These are phyloP conservation scores for Gnaphalium uliginosum DNA, from an alignment of 129 eudicot species.

Conservation along the genomic window DNA sequence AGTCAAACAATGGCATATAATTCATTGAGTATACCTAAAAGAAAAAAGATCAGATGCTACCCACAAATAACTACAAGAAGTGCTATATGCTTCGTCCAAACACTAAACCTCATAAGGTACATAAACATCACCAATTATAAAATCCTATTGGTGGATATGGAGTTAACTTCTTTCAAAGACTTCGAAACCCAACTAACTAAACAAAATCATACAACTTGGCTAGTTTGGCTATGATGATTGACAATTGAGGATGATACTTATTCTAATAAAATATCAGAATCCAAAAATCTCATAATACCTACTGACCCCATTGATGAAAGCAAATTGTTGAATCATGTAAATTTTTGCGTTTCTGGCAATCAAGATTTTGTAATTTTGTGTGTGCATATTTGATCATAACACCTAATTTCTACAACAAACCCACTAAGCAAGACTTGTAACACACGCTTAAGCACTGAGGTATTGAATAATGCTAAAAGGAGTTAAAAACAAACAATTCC, in stretches of 20 bases:
- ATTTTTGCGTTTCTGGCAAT: background rate
- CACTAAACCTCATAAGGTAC: background rate
- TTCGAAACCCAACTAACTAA: background rate
- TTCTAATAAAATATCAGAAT: background rate
- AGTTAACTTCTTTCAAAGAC: background rate
- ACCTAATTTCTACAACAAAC: background rate
- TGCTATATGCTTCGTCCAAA: background rate
- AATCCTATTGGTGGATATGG: background rate
- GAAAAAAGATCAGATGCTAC: background rate
- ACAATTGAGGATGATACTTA: background rate
- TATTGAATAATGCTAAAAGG: background rate
- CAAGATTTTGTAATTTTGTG: background rate
- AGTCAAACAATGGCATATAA: background rate
- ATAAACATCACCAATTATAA: background rate
- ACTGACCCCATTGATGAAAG: background rate
- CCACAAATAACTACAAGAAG: background rate
- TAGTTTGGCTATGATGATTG: background rate
- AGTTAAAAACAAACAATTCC: background rate
- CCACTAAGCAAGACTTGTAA: background rate
- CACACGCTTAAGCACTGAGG: background rate
- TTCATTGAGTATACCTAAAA: background rate
- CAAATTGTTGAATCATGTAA: background rate
- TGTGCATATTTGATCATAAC: background rate
- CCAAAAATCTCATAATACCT: background rate
- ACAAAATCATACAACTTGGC: background rate